Conservation (phyloP, 345 rosid species). For the Trapa bicornis region DNA sequence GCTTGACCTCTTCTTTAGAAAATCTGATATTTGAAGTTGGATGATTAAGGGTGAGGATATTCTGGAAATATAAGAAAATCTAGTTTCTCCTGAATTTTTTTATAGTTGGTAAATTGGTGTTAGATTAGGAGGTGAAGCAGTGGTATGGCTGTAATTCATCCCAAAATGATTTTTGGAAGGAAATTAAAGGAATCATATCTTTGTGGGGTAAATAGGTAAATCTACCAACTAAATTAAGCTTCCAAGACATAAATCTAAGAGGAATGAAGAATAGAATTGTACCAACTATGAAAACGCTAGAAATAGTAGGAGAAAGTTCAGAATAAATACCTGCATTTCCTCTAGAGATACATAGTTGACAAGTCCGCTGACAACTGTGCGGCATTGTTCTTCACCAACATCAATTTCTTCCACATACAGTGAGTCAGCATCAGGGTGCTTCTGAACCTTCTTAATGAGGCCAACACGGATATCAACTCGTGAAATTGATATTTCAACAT, state of each 20-base stretch:
- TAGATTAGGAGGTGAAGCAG: no score
- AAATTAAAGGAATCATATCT: not conserved
- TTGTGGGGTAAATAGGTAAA: not conserved
- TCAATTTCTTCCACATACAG: constrained; percentile 80
- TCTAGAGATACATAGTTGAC: constrained; percentile 73
- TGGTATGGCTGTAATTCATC: not conserved
- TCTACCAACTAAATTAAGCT: not conserved
- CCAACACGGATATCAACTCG: constrained; percentile 88
- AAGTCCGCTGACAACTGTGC: constrained; percentile 80
- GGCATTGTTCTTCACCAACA: constrained; percentile 56
- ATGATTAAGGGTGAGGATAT: no score
- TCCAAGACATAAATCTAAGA: not conserved
- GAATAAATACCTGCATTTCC: constrained; percentile 60
- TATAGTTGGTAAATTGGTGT: no score
- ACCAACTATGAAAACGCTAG: not conserved
- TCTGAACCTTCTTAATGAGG: constrained; percentile 50
- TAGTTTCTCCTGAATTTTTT: no score
- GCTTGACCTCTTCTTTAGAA: not conserved
- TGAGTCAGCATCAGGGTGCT: constrained; percentile 80
- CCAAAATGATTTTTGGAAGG: not conserved
- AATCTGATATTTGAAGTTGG: no score
- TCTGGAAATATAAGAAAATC: no score
- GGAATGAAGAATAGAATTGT: not conserved
- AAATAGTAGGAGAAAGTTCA: not conserved
- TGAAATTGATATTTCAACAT: constrained; percentile 55